Conservation (phyloP, 805 yeast genomes). For the Kluyveromyces starmeri region DNA sequence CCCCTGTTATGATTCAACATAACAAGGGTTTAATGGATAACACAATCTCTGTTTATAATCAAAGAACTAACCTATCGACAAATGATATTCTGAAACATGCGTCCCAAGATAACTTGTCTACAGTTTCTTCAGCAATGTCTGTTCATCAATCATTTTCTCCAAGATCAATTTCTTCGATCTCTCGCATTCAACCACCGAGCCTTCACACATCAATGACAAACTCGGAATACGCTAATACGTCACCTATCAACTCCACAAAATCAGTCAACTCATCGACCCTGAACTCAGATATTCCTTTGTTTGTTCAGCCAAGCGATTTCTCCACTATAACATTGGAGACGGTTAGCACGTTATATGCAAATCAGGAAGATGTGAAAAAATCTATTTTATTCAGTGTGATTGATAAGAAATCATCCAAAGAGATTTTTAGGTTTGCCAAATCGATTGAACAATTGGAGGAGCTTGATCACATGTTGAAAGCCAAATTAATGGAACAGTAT, state of each 20-base stretch:
- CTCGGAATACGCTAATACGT: too few relatives aligned
- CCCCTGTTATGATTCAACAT: constrained; percentile 4
- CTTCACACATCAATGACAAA: background rate
- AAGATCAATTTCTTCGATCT: background rate
- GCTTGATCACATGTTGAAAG: constrained; percentile 55
- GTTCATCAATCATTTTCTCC: background rate
- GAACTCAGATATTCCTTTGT: constrained; percentile 36
- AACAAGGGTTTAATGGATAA: background rate
- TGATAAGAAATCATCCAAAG: constrained; percentile 52
- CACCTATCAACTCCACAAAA: background rate
- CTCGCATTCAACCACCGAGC: constrained; percentile 1
- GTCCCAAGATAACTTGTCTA: background rate
- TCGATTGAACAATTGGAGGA: constrained; percentile 47
- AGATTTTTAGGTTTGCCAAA: constrained; percentile 69
- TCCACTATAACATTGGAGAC: constrained; percentile 41
- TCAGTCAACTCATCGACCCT: constrained; percentile 3
- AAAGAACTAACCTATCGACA: background rate
- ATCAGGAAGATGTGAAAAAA: constrained; percentile 45
- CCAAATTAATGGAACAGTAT: constrained; percentile 38
- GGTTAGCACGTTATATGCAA: constrained; percentile 38
- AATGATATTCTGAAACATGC: background rate
- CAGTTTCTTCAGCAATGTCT: background rate
- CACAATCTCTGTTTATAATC: background rate
- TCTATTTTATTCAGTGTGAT: constrained; percentile 51
- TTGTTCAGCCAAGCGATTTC: constrained; percentile 52